Evolutionary conservation across 495 filamentous ascomycete genomes (phyloP), one percentile per base, ranked within the genome.

Genomic region (Parmelia sp.): DNA sequence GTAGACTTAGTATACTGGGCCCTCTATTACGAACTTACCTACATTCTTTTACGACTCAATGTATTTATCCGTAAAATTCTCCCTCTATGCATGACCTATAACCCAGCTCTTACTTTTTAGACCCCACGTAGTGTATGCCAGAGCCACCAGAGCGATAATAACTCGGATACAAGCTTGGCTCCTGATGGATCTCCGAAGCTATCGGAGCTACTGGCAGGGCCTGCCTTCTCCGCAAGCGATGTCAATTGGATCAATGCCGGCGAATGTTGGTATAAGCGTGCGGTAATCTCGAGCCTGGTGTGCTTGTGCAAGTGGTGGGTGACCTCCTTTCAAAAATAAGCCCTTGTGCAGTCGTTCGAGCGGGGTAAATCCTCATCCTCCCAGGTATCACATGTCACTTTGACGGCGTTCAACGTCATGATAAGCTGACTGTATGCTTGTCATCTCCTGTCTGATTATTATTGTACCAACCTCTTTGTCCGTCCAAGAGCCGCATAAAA

Each of bases 351-450:
- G 14, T 15, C 49, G 17, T 31, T 7, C 51, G 29, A 55, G 51
- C 51, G 51, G 51, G 51, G 51, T 55, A 55, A 3, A 15, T n/a
- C n/a, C n/a, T n/a, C n/a, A 53, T 12, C 19, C 25, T 29, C 1
- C 25, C 14, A 29, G 7, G 12, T 51, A 51, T 51, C 25, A 51
- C 47, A 29, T 51, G 47, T 15, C 15, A 7, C 12, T 15, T 27
- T 29, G 47, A 51, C 2, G 4, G 29, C 29, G 47, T 27, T 51
- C 11, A 29, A n/a, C 12, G n/a, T 7, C 25, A 23, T 55, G 25
- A 55, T 33, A 55, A 55, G 51, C 51, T 55, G 51, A 55, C 51
- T 33, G 51, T 29, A 55, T 55, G 29, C 27, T 19, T 29, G 31
- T 7, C 31, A 7, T 8, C 15, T 53, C 17, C 10, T 29, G 8